Evolutionary conservation across 306 rosid species (phyloP).

Genomic region (Pachyrhizus erosus): DNA sequence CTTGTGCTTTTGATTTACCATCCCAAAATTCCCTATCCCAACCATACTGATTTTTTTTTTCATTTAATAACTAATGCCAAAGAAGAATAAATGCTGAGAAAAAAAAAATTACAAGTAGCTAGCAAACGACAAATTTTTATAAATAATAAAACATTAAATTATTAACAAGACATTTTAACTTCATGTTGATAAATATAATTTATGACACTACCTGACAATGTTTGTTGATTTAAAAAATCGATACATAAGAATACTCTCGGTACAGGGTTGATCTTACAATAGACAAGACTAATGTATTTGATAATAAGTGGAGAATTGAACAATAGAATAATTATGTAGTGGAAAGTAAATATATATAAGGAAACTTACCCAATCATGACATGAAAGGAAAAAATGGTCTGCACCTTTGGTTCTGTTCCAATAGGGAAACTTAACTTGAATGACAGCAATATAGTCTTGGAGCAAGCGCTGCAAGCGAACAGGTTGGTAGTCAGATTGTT

Average conservation of each 20-base stretch:
- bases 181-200: too few species aligned
- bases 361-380: slow-evolving; percentile 9
- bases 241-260: too few species aligned
- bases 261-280: too few species aligned
- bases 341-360: too few species aligned
- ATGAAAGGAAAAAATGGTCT: neutral
- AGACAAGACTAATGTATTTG: too few species aligned
- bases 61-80: neutral
- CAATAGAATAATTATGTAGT: neutral
- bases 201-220: too few species aligned
- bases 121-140: neutral
- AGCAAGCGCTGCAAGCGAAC: neutral
- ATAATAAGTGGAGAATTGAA: neutral
- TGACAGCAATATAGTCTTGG: neutral
- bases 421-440: neutral
- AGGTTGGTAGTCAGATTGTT: neutral
- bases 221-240: too few species aligned
- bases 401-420: neutral
- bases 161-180: neutral
- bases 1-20: neutral
- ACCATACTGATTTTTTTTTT: neutral
- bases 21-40: neutral
- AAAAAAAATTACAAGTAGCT: neutral
- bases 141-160: too few species aligned
- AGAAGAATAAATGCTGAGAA: neutral